Evolutionary conservation across 371 early-diverging fungal genomes (phyloP), one percentile per base, ranked within the genome.

Genomic region (Apophysomyces elegans): DNA sequence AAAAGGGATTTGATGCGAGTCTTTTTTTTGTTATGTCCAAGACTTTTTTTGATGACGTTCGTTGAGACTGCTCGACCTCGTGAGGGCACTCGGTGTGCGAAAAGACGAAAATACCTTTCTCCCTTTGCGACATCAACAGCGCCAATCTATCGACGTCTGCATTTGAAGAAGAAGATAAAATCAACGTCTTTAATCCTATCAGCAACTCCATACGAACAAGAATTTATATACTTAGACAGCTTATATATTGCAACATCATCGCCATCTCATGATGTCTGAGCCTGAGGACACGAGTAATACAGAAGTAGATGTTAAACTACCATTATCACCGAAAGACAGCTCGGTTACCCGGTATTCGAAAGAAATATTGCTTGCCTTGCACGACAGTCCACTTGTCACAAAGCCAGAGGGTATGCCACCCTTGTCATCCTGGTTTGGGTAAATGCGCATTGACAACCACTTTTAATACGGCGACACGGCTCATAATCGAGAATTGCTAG

Each of bases 381-480:
- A 78, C 61, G 73, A 81, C 56, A 84, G 85, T 61, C 85, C 85
- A 11, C 75, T 84, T 62, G 85, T 81, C 38, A 68, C 71, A 41
- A 81, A 81, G 58, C 83, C 83, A 44, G 75, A 75, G 16, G 50
- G 67, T 18, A 77, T 84, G 75, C 85, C 81, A 37, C 72, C 81
- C 57, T 63, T 83, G 56, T 70, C 67, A 38, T 58, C 73, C 39
- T 82, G 85, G 85, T 83, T 83, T 77, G 79, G 83, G 85, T 84
- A 75, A 70, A 32, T 2, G 44, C 8, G 46, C 36, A 12, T 2
- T 63, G 45, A 43, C 37, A 58, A 61, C 8, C 41, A 41, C 13
- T 41, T 21, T 26, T 26, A 26, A 26, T 26, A 26, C 32, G 32
- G 32, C 41, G 11, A 8, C 11, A 41, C 59, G 39, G 2, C 37